A percentile compares a stretch with the other conserved stretches of the same genome.
These are phyloP conservation scores for Aspergillus pseudoviridinutans DNA, from an alignment of 2,329 filamentous ascomycete species.

Conservation along the genomic window DNA sequence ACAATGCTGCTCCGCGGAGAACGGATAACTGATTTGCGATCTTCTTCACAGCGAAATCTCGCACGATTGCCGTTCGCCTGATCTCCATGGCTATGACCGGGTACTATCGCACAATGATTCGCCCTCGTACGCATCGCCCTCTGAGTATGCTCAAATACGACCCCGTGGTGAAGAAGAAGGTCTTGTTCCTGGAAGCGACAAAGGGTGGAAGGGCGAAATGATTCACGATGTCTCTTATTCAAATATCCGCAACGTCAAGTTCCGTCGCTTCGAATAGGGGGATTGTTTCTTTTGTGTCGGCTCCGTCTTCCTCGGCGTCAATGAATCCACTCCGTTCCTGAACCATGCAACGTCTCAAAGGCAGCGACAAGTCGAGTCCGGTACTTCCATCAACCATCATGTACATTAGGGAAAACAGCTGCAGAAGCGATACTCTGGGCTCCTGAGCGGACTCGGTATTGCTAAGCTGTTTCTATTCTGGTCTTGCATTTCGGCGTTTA, in stretches of 20 bases:
- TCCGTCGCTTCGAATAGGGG: neutral
- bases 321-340: neutral
- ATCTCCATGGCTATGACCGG: conserved; percentile 98
- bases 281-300: neutral
- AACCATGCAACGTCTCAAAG: neutral
- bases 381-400: conserved; percentile 5
- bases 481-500: conserved; percentile 25
- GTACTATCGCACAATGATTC: conserved; percentile 88
- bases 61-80: conserved; percentile 87
- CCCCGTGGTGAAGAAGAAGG: conserved; percentile 92
- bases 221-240: conserved; percentile 3
- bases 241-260: neutral
- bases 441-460: conserved; percentile 1
- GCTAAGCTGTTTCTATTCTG: conserved; percentile 14
- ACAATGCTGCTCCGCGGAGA: neutral
- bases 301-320: neutral
- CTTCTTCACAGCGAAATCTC: conserved; percentile 68
- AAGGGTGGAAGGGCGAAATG: conserved; percentile 60
- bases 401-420: conserved; percentile 21
- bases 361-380: neutral
- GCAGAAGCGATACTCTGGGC: conserved; percentile 3
- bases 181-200: conserved; percentile 92
- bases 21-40: conserved; percentile 1
- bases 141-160: conserved; percentile 99
- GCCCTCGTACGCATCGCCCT: conserved; percentile 74